Base-by-base conservation (phyloP, 352 stramenopile genomes). In the Phytophthora citricola region DNA sequence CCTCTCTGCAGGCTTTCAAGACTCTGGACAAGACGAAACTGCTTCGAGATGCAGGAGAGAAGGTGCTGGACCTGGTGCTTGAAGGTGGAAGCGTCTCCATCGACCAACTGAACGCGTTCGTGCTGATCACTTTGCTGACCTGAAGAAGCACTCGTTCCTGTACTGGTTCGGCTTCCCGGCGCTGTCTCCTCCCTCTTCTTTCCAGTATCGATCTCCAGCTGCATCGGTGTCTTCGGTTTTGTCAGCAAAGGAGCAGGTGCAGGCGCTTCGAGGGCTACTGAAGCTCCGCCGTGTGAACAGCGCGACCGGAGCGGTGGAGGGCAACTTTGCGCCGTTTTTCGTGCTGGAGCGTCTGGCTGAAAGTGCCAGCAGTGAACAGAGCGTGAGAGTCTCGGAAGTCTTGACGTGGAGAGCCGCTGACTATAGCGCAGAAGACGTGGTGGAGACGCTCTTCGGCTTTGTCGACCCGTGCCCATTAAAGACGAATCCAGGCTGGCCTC, bases 81-180 rank as follows among this genome's bases (percentile, higher is more conserved):
- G 20, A 17, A 0, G 51, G 49, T 36, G 52, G 48, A 24, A 12
- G 7, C 7, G 51, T 47, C 2, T 68, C 78, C 4, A 65, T 88
- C n/a, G 78, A 88, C 36, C 53, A 56, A 6, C 72, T 98, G 12
- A 93, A 94, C 58, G 63, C 75, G 49, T 98, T 98, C 57, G 83
- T 97, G 11, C 66, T 98, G 15, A 51, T 98, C 52, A 94, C 86
- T 5, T 97, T 69, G 93, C 93, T 12, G 95, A 98, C 57, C 68
- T 98, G 22, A 98, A 98, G 76, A 91, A 87, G 52, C 94, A 98
- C 68, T 86, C 81, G 66, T 98, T 97, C 66, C 59, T 97, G 39
- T 98, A 98, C 71, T 98, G 95, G 92, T 97, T 98, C 45, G 91
- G 79, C 6, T 98, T 98, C 57, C 92, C 93, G 15, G 92, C 89